Evolutionary conservation across 139 green algal genomes (phyloP).

Genomic region (Chlamydomonas incerta): DNA sequence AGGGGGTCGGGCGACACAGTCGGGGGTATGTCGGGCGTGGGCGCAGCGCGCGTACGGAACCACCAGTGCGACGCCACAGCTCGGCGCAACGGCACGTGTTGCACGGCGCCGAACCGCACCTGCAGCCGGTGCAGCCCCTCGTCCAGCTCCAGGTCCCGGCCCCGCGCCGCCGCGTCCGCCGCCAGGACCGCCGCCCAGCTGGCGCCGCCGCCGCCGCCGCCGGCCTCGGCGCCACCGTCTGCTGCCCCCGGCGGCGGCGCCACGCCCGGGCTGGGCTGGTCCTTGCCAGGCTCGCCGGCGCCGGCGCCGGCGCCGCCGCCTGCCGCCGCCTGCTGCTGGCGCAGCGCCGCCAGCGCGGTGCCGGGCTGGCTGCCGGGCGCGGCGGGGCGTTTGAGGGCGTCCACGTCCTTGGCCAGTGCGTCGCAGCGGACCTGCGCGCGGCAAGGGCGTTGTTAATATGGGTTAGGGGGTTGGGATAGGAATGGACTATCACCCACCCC

Average conservation of each 20-base stretch:
- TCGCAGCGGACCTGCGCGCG: background rate
- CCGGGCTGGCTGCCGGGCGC: background rate
- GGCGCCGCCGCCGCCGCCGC: background rate
- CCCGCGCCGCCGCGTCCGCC: slow-evolving; percentile 17
- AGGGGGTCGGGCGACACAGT: no score
- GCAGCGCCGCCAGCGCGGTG: background rate
- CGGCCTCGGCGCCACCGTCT: background rate
- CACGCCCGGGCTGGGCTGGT: background rate
- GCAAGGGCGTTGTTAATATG: no score
- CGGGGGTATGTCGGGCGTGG: no score
- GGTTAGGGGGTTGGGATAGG: no score
- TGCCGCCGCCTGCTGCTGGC: no score
- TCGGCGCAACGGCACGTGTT: no score
- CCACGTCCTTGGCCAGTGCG: background rate
- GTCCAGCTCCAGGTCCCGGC: slow-evolving; percentile 24
- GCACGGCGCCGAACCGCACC: no score
- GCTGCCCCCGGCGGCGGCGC: background rate
- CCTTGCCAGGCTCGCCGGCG: no score
- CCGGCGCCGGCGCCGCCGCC: no score
- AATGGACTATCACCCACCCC: no score
- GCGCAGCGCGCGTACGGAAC: background rate
- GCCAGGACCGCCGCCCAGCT: slow-evolving; percentile 1
- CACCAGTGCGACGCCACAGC: no score
- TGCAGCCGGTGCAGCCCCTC: background rate
- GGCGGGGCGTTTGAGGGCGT: background rate